phyloP scores from a whole-genome alignment of 371 early-diverging fungal genomes.

The Capniomyces stellatus region DNA sequence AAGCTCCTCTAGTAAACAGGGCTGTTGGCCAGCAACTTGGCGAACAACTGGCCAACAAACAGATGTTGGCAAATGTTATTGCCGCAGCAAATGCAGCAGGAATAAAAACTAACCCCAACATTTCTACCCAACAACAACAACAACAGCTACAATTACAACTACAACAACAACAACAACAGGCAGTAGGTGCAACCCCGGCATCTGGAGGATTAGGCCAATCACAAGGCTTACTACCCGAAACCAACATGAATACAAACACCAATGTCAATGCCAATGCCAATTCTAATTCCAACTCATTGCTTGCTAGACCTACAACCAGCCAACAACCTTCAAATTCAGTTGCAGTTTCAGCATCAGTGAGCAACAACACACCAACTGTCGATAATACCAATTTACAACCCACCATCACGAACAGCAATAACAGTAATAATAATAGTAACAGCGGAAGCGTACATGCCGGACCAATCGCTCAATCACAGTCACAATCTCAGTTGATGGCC shows the following conservation, averaged over 20 bases:
- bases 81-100: constrained; percentile 10
- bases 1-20: no score
- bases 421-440: no score
- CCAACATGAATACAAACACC: no score
- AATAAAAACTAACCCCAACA: constrained; percentile 6
- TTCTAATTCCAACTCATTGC: constrained; percentile 11
- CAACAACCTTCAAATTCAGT: constrained; percentile 7
- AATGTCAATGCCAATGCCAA: constrained; percentile 12
- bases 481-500: no score
- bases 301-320: constrained; percentile 14
- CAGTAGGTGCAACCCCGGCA: constrained; percentile 3
- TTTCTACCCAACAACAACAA: constrained; percentile 9
- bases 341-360: constrained; percentile 2
- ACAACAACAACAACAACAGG: constrained; percentile 6
- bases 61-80: no score
- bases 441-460: no score
- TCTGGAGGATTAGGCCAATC: constrained; percentile 2
- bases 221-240: constrained; percentile 3
- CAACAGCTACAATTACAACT: constrained; percentile 8
- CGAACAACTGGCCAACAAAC: no score
- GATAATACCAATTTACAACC: no score
- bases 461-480: no score
- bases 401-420: no score
- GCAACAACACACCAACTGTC: no score
- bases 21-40: no score